Conservation (phyloP, 169 alveolate species). For the Babesia gibsoni region DNA sequence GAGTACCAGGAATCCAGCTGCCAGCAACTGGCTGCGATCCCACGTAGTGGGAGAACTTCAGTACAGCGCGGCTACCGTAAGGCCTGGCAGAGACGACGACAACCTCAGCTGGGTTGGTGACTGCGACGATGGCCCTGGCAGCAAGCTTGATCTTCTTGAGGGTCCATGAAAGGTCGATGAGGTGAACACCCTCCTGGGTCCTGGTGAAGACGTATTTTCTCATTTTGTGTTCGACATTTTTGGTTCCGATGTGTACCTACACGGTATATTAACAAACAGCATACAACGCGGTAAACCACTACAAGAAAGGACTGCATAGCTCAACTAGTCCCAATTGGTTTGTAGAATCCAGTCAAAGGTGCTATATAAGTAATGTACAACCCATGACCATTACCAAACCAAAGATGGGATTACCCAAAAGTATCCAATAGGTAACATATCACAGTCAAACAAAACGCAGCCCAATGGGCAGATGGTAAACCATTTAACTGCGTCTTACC, state of each 20-base stretch:
- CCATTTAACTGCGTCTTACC: no score
- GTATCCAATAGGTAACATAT: neutral
- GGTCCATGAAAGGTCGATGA: conserved; percentile 95
- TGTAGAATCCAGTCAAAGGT: no score
- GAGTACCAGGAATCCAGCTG: conserved; percentile 99
- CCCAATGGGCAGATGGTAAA: no score
- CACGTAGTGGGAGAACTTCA: conserved; percentile 95
- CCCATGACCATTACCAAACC: neutral
- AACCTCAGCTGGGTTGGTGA: conserved; percentile 95
- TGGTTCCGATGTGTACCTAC: conserved; percentile 96
- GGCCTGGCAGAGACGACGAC: conserved; percentile 96
- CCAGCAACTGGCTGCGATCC: conserved; percentile 96
- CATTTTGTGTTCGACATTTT: conserved; percentile 95
- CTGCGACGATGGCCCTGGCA: conserved; percentile 98
- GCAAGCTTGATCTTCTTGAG: conserved; percentile 98
- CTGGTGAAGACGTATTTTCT: conserved; percentile 94
- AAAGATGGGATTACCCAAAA: neutral
- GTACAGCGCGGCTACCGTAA: conserved; percentile 97
- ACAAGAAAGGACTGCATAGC: no score
- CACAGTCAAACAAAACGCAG: neutral
- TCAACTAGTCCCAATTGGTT: no score
- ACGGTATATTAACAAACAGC: no score
- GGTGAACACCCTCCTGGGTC: conserved; percentile 94
- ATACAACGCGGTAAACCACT: no score
- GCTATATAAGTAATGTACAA: neutral